These are phyloP conservation scores for Xylaria sp. DNA, from an alignment of 2,329 filamentous ascomycete genomes.

Conservation along the genomic window DNA sequence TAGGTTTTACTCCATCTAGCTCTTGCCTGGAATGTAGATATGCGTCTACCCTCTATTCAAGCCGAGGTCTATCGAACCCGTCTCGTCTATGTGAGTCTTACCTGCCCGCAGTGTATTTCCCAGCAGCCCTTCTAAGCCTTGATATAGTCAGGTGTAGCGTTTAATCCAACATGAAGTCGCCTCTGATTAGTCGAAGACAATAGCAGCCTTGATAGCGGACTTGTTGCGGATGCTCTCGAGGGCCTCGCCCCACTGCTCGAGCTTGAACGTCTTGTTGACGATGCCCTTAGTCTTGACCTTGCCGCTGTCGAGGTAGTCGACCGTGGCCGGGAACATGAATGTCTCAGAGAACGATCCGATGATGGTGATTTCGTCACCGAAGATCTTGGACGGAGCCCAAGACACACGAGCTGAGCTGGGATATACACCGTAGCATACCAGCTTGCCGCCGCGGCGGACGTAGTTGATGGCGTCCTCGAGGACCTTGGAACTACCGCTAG, in stretches of 20 bases:
- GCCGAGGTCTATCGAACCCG: not conserved
- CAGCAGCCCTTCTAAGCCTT: not conserved
- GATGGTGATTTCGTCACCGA: slow-evolving; percentile 75
- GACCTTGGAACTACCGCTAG: slow-evolving; percentile 74
- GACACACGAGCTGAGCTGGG: slow-evolving; percentile 68
- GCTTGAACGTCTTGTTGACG: slow-evolving; percentile 76
- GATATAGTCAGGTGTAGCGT: not conserved
- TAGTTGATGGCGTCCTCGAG: slow-evolving; percentile 78
- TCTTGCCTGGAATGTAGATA: not conserved
- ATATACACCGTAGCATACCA: slow-evolving; percentile 79
- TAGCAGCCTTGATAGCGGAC: slow-evolving; percentile 77
- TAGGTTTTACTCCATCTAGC: not conserved
- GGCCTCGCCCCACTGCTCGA: slow-evolving; percentile 78
- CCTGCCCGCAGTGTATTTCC: slow-evolving; percentile 3
- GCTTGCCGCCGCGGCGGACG: slow-evolving; percentile 74
- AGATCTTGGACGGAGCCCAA: slow-evolving; percentile 79
- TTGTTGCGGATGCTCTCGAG: slow-evolving; percentile 77
- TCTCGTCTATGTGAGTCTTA: slow-evolving; percentile 21
- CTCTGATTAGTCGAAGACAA: slow-evolving; percentile 69
- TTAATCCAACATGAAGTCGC: not conserved
- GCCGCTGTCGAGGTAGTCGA: slow-evolving; percentile 65
- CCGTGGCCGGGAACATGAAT: slow-evolving; percentile 72
- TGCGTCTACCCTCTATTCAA: slow-evolving; percentile 9
- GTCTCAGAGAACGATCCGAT: slow-evolving; percentile 78
- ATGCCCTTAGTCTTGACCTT: slow-evolving; percentile 73